Evolutionary conservation across 352 stramenopile genomes (phyloP).

Genomic region (Phytophthora fragariae): DNA sequence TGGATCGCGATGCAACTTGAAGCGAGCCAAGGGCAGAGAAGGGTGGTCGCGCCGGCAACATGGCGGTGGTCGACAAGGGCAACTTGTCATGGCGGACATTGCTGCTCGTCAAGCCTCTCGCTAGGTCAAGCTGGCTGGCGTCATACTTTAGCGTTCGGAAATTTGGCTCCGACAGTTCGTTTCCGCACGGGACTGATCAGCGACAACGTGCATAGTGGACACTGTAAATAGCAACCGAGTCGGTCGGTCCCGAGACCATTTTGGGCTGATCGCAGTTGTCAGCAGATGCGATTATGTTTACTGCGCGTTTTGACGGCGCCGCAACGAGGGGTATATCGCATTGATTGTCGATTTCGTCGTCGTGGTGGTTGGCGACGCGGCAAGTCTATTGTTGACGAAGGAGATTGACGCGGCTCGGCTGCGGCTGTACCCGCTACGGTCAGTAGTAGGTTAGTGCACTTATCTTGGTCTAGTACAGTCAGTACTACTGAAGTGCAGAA

Average conservation of each 20-base stretch:
- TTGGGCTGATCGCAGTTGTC: neutral
- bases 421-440: neutral
- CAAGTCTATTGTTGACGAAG: neutral
- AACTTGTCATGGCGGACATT: too few relatives aligned
- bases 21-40: constrained; percentile 16
- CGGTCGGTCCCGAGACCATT: neutral
- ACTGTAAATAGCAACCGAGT: neutral
- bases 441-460: too few relatives aligned
- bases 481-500: too few relatives aligned
- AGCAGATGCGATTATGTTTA: constrained; percentile 6
- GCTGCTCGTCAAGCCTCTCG: too few relatives aligned
- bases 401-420: neutral
- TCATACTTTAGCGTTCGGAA: neutral
- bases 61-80: too few relatives aligned
- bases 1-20: constrained; percentile 28
- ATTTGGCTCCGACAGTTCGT: neutral
- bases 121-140: neutral
- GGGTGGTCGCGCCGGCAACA: neutral
- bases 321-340: neutral
- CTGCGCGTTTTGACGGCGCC: neutral
- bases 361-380: too few relatives aligned
- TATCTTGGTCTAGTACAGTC: too few relatives aligned
- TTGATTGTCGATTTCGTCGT: neutral
- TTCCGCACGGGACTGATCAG: neutral
- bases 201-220: too few relatives aligned